phyloP scores from a whole-genome alignment of 352 stramenopile genomes.

The Peronosclerospora sorghi region DNA sequence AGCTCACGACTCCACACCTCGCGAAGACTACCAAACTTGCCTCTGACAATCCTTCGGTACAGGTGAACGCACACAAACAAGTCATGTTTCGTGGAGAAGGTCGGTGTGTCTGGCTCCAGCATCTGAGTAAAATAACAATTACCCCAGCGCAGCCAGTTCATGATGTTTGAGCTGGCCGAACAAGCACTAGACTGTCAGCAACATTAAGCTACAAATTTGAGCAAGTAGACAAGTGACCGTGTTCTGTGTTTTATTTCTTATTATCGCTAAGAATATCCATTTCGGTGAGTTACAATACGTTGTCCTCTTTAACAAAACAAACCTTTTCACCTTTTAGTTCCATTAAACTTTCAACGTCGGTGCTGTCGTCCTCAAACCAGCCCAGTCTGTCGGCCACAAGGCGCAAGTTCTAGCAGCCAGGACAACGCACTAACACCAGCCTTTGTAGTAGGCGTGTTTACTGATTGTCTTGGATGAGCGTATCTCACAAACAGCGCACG shows the following conservation, averaged over 20 bases:
- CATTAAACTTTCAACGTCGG: conserved; percentile 83
- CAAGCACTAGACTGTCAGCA: conserved; percentile 5
- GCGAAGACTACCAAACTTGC: conserved; percentile 72
- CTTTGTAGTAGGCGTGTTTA: conserved; percentile 95
- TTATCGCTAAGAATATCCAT: conserved; percentile 47
- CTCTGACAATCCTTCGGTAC: conserved; percentile 77
- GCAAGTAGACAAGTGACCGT: conserved; percentile 1
- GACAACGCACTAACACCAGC: conserved; percentile 96
- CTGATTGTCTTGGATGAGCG: conserved; percentile 95
- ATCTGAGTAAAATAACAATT: conserved; percentile 24
- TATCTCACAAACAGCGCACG: conserved; percentile 95
- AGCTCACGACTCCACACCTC: conserved; percentile 57
- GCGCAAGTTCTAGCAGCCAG: conserved; percentile 96
- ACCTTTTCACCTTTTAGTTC: conserved; percentile 60
- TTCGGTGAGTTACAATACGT: conserved; percentile 79
- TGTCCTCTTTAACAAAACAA: conserved; percentile 57
- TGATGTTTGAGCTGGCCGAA: not conserved
- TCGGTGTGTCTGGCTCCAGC: conserved; percentile 66
- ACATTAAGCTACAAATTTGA: conserved; percentile 6
- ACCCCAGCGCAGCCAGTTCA: not conserved
- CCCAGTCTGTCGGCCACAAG: conserved; percentile 93
- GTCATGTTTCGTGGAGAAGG: conserved; percentile 74
- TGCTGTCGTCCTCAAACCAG: conserved; percentile 88
- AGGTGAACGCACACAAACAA: conserved; percentile 81
- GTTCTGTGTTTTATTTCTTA: conserved; percentile 14